phyloP scores from a whole-genome alignment of 345 rosid genomes.

The Hypericum androsaemum region DNA sequence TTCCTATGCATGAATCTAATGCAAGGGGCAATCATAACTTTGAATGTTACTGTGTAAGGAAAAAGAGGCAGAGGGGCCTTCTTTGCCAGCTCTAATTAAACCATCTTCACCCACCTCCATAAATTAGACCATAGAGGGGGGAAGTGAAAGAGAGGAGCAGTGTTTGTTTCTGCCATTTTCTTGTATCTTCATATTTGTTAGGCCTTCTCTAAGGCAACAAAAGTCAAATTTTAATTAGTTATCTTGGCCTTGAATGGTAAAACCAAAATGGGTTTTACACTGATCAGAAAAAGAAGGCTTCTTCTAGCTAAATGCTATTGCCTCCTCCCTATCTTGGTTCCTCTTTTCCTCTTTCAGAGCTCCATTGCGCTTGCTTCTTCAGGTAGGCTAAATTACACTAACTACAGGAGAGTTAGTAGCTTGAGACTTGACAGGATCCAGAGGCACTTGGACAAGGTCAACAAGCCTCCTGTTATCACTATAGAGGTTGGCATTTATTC shows the following conservation, averaged over 20 bases:
- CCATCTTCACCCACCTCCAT: conserved; percentile 50
- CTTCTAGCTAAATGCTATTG: no score
- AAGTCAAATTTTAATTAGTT: no score
- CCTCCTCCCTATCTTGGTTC: no score
- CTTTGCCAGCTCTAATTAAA: conserved; percentile 28
- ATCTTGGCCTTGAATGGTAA: no score
- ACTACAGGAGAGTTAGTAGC: conserved; percentile 50
- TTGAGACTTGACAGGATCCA: conserved; percentile 56
- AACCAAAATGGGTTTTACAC: no score
- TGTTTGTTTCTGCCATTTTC: no score
- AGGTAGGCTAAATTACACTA: no score
- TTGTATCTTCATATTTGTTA: no score
- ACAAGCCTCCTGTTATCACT: conserved; percentile 21
- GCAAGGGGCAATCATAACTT: conserved; percentile 37
- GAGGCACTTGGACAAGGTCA: conserved; percentile 19
- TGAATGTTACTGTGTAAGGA: conserved; percentile 32
- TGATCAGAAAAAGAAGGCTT: no score
- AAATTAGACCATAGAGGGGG: conserved; percentile 9
- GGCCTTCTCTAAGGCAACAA: no score
- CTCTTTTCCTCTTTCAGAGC: no score
- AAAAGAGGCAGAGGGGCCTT: conserved; percentile 10
- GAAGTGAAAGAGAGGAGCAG: neutral
- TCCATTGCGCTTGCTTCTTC: no score
- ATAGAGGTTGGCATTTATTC: conserved; percentile 12
- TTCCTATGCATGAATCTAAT: conserved; percentile 22